Evolutionary conservation across 169 alveolate species (phyloP).

Genomic region (Theileria equi): DNA sequence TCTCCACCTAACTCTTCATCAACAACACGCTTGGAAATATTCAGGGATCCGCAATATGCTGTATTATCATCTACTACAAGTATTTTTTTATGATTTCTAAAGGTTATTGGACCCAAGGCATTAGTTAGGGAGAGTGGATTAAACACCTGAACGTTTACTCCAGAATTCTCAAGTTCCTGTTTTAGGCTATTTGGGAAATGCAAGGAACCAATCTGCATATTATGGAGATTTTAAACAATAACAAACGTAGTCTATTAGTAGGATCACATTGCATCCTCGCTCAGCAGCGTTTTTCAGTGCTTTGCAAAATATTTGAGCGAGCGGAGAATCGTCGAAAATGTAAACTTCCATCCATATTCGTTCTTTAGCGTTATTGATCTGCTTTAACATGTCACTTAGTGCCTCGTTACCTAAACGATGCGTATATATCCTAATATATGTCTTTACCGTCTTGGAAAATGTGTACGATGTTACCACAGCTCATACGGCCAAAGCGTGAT

Average conservation of each 20-base stretch:
- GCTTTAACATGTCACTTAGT: conserved; percentile 30
- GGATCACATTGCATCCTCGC: conserved; percentile 80
- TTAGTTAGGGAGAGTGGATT: conserved; percentile 33
- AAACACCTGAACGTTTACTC: conserved; percentile 48
- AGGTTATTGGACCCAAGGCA: conserved; percentile 66
- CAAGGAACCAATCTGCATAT: conserved; percentile 43
- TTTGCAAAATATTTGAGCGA: conserved; percentile 67
- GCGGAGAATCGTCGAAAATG: conserved; percentile 79
- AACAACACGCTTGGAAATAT: conserved; percentile 59
- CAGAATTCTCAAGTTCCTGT: conserved; percentile 30
- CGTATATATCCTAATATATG: too few relatives aligned
- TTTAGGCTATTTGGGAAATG: conserved; percentile 24
- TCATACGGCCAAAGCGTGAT: conserved; percentile 44
- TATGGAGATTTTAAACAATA: not conserved
- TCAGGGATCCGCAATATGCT: conserved; percentile 83
- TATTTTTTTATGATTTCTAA: conserved; percentile 79
- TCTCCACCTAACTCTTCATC: conserved; percentile 33
- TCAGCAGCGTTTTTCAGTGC: conserved; percentile 76
- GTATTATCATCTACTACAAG: conserved; percentile 65
- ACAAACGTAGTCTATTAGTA: conserved; percentile 69
- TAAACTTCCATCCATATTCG: conserved; percentile 81
- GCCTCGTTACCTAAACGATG: conserved; percentile 34
- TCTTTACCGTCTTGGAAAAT: conserved; percentile 43
- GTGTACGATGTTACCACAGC: conserved; percentile 44
- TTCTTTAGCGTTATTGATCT: conserved; percentile 68